Conservation (phyloP, 108 stramenopile genomes). For the Licmophora abbreviata region DNA sequence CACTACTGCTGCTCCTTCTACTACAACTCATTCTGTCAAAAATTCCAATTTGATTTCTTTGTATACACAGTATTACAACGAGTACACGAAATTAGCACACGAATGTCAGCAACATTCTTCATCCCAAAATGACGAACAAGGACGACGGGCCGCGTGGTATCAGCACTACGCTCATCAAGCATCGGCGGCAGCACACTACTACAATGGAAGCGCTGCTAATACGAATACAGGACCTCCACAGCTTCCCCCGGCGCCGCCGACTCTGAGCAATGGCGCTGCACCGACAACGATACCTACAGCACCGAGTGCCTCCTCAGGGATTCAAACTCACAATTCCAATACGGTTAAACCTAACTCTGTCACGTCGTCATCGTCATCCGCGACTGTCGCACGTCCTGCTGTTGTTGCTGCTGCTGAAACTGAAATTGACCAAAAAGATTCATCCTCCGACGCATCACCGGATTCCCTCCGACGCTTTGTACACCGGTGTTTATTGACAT, state of each 20-base stretch:
- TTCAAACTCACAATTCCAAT: conserved; percentile 2
- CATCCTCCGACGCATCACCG: neutral
- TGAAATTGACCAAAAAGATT: neutral
- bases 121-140: conserved; percentile 20
- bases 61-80: conserved; percentile 52
- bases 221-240: conserved; percentile 34
- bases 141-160: conserved; percentile 40
- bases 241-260: conserved; percentile 36
- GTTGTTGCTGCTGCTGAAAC: conserved; percentile 7
- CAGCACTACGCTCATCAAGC: conserved; percentile 46
- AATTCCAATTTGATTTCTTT: too few relatives aligned
- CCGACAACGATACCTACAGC: neutral
- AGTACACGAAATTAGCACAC: conserved; percentile 32
- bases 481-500: conserved; percentile 23
- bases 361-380: neutral
- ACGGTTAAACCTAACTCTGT: conserved; percentile 3
- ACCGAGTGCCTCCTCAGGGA: conserved; percentile 7
- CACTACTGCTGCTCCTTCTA: too few relatives aligned
- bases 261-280: neutral
- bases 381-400: neutral
- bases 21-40: too few relatives aligned
- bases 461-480: conserved; percentile 24
- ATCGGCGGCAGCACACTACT: conserved; percentile 59
- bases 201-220: conserved; percentile 27
- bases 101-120: conserved; percentile 5